Evolutionary conservation across 2,329 filamentous ascomycete species (phyloP), one percentile per base, ranked within the genome.

Genomic region (Ophiostoma tasmaniense): DNA sequence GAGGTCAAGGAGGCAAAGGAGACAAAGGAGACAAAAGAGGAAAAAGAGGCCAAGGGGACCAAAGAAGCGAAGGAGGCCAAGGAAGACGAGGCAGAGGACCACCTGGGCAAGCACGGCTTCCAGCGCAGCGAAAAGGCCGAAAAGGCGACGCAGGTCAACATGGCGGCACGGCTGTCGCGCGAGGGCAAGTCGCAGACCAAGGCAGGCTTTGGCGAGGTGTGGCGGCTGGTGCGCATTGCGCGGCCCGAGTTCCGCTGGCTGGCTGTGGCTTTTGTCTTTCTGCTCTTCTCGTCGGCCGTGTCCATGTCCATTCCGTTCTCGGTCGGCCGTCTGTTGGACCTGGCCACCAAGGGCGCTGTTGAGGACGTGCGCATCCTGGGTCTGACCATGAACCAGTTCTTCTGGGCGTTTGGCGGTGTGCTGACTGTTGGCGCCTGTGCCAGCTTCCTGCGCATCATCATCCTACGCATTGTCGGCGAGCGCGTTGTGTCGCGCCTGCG

Each of bases 241-340:
- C 85, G 87, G 68, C 94, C 94, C 2, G 95, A 99, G 80, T 80
- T 90, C 37, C 89, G 84, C 76, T 90, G 91, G 78, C 87, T 99
- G 20, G 84, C 83, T 7, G 79, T 90, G 72, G 96, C 96, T 3
- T 94, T 98, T 77, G 77, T 90, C 68, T 90, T 97, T 76, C 83
- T 99, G 66, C 83, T 99, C 70, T 84, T 97, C 71, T 97, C 94
- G 20, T 98, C 94, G 3, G 86, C 88, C 67, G 93, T 99, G 73
- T 96, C 93, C 69, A 96, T 99, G 90, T 93, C 92, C 1, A 91
- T 99, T 70, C 95, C 95, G 1, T 97, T 97, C 77, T 96, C 93
- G 0, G 96, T 99, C 73, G 95, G 95, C 69, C 94, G 93, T 76
- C 96, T 99, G 71, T 82, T 99, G 77, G 95, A 99, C 79, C 87